Conservation (phyloP, 805 yeast genomes). For the Tetrapisispora iriomotensis region DNA sequence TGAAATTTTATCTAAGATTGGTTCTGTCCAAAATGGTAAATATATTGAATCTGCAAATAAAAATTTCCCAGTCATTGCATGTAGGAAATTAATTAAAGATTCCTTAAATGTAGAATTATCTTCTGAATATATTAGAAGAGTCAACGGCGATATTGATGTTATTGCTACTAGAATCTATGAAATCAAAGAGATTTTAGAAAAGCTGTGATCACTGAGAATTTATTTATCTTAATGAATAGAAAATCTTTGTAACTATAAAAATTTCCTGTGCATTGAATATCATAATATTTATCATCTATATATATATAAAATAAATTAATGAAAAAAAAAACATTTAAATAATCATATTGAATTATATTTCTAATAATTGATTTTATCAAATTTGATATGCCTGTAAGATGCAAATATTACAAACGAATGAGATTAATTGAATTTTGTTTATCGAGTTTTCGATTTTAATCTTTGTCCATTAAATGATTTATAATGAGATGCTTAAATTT, state of each 20-base stretch:
- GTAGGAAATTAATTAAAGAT: constrained; percentile 26
- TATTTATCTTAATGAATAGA: too few species aligned
- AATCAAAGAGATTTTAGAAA: constrained; percentile 22
- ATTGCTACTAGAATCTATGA: constrained; percentile 21
- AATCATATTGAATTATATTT: too few species aligned
- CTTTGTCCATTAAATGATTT: constrained; percentile 11
- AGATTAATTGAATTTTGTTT: background rate
- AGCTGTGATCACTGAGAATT: constrained; percentile 3
- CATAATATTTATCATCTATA: too few species aligned
- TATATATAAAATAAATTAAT: too few species aligned
- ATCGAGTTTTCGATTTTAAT: background rate
- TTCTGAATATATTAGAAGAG: constrained; percentile 23
- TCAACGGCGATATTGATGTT: constrained; percentile 23
- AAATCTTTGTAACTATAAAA: too few species aligned
- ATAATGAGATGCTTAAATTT: constrained; percentile 16
- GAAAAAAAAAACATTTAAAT: too few species aligned
- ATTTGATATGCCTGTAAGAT: too few species aligned
- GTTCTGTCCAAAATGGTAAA: constrained; percentile 19
- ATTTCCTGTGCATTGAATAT: too few species aligned
- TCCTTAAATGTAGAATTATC: constrained; percentile 32
- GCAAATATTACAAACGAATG: background rate
- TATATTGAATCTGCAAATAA: constrained; percentile 16
- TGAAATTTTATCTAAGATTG: constrained; percentile 13
- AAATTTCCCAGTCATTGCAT: constrained; percentile 15
- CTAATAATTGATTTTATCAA: too few species aligned